Conservation (phyloP, 208 protist species). For the Acanthamoeba quina region DNA sequence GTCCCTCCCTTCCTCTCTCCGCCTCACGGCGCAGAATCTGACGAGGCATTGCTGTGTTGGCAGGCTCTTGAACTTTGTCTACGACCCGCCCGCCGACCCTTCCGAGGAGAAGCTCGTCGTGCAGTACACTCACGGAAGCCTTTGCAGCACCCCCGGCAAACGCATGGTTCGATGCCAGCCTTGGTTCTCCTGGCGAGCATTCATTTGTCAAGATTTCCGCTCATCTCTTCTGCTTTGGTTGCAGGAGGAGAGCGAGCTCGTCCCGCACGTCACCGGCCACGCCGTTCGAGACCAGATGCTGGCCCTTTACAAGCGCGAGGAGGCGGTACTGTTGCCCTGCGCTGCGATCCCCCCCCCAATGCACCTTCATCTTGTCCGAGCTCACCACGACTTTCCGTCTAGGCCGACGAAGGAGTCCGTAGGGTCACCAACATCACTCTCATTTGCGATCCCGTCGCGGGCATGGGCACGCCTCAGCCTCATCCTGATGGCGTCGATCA, state of each 20-base stretch:
- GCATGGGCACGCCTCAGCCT: slow-evolving; percentile 32
- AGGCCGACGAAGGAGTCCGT: neutral
- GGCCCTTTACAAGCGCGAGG: slow-evolving; percentile 11
- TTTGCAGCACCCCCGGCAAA: neutral
- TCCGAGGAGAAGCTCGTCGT: slow-evolving; percentile 68
- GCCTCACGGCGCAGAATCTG: neutral
- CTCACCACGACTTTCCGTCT: no score
- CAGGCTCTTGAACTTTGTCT: slow-evolving; percentile 65
- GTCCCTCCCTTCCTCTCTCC: neutral
- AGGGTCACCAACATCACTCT: slow-evolving; percentile 67
- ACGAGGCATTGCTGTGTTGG: neutral
- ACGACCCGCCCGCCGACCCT: slow-evolving; percentile 17
- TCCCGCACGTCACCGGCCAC: neutral
- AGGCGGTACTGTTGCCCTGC: neutral
- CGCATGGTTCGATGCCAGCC: neutral
- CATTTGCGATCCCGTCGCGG: slow-evolving; percentile 71
- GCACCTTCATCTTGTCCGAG: neutral
- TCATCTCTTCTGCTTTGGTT: no score
- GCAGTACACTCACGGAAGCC: slow-evolving; percentile 3
- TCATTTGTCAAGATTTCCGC: no score
- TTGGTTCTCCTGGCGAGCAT: neutral
- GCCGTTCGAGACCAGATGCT: neutral
- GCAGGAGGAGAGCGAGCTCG: neutral
- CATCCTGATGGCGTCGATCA: slow-evolving; percentile 20
- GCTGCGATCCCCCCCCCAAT: no score